Evolutionary conservation across 23 red algal species (phyloP).

Genomic region (Gracilaria gracilis): DNA sequence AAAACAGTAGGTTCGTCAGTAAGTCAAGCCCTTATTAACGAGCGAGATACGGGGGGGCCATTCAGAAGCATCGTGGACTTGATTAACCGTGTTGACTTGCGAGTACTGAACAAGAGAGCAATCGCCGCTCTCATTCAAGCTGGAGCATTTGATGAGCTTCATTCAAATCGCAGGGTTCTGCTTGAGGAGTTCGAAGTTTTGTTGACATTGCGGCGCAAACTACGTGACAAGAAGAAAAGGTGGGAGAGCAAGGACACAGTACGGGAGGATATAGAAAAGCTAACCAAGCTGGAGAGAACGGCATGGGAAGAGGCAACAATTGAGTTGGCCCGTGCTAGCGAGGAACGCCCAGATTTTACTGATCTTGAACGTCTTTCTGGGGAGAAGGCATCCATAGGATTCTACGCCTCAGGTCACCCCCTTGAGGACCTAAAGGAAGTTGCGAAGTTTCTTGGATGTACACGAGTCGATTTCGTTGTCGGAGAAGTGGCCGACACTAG

Average conservation of each 20-base stretch:
- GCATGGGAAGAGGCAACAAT: conserved; percentile 68
- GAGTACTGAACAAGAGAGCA: conserved; percentile 85
- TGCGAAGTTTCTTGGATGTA: conserved; percentile 41
- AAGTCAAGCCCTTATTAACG: conserved; percentile 69
- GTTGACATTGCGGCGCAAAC: conserved; percentile 56
- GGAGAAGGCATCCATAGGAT: conserved; percentile 74
- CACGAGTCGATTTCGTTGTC: conserved; percentile 43
- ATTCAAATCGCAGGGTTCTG: conserved; percentile 84
- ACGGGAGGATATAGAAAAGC: conserved; percentile 34
- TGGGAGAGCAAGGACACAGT: conserved; percentile 34
- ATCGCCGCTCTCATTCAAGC: conserved; percentile 77
- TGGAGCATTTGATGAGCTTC: conserved; percentile 88
- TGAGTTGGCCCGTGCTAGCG: conserved; percentile 13
- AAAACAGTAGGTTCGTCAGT: conserved; percentile 86
- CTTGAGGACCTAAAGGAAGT: conserved; percentile 44
- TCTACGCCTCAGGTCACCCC: conserved; percentile 82
- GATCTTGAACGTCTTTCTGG: conserved; percentile 44
- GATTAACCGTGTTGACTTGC: conserved; percentile 67
- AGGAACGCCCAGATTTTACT: conserved; percentile 53
- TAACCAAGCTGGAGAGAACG: conserved; percentile 24
- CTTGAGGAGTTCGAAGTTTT: conserved; percentile 60
- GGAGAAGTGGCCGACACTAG: conserved; percentile 42
- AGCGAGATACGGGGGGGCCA: conserved; percentile 65
- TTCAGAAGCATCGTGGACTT: conserved; percentile 80
- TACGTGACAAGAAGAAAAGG: conserved; percentile 55